These are phyloP conservation scores for Kazachstania africana DNA, from an alignment of 805 yeast species.

Conservation along the genomic window DNA sequence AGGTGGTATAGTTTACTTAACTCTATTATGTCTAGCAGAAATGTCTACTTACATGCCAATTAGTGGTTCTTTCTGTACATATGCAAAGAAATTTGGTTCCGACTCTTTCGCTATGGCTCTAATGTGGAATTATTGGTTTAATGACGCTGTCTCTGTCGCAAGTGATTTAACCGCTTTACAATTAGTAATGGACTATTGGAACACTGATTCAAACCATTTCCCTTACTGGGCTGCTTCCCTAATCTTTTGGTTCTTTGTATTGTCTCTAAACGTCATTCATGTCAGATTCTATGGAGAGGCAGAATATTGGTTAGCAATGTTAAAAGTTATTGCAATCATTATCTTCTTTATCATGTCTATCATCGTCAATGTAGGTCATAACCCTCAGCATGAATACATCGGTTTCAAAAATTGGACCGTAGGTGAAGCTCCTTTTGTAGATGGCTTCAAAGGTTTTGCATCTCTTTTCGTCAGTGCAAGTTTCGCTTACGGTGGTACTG, in stretches of 20 bases:
- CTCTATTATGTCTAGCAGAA: conserved; percentile 44
- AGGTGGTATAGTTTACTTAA: conserved; percentile 40
- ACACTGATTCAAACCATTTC: conserved; percentile 19
- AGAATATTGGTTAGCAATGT: conserved; percentile 45
- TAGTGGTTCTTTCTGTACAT: conserved; percentile 48
- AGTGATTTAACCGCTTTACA: conserved; percentile 53
- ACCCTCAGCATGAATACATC: conserved; percentile 38
- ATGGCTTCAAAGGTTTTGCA: conserved; percentile 43
- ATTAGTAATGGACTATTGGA: conserved; percentile 43
- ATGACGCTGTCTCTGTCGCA: conserved; percentile 53
- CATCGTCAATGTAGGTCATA: conserved; percentile 48
- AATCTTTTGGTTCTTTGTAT: conserved; percentile 41
- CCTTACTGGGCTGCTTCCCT: conserved; percentile 41
- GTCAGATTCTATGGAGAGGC: conserved; percentile 53
- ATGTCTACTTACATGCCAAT: conserved; percentile 44
- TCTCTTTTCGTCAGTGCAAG: conserved; percentile 40
- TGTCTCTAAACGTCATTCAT: conserved; percentile 35
- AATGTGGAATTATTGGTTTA: conserved; percentile 60
- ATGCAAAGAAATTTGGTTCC: conserved; percentile 48
- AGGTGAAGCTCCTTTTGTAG: conserved; percentile 42
- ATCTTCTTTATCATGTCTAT: conserved; percentile 47
- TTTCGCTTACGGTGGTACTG: conserved; percentile 41
- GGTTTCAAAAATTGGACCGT: conserved; percentile 47
- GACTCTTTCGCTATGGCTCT: conserved; percentile 61
- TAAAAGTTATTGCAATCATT: conserved; percentile 45